Evolutionary conservation across 2,329 filamentous ascomycete genomes (phyloP).

Genomic region (Talaromyces sp.): DNA sequence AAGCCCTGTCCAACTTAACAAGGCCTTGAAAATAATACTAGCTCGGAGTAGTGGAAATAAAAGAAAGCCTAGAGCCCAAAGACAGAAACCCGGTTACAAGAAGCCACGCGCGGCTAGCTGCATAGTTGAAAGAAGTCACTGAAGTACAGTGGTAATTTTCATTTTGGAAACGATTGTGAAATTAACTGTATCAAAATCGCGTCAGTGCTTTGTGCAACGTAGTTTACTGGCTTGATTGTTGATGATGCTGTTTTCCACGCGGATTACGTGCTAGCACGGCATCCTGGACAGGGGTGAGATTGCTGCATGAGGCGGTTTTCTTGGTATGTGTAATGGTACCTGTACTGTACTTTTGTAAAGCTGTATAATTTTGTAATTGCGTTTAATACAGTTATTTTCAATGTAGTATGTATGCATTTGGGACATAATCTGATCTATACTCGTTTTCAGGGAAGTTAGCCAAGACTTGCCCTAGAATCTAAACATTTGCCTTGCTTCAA

Average conservation of each 20-base stretch:
- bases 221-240: neutral
- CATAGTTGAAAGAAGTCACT: neutral
- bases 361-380: neutral
- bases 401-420: neutral
- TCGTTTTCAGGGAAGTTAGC: too few species aligned
- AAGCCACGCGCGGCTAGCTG: neutral
- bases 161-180: neutral
- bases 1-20: neutral
- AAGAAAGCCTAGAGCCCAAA: neutral
- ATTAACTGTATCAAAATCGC: neutral
- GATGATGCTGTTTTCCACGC: slow-evolving; percentile 23
- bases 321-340: neutral
- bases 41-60: neutral
- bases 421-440: neutral
- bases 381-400: neutral
- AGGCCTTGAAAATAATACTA: neutral
- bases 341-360: neutral
- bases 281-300: slow-evolving; percentile 11
- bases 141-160: neutral
- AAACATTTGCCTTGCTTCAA: too few species aligned
- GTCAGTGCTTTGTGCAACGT: neutral
- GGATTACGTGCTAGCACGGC: slow-evolving; percentile 32
- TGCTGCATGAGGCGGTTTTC: neutral
- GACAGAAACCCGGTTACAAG: neutral
- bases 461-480: too few species aligned